Conservation (phyloP, 1,284 basidiomycete genomes). For the Naganishia albida region DNA sequence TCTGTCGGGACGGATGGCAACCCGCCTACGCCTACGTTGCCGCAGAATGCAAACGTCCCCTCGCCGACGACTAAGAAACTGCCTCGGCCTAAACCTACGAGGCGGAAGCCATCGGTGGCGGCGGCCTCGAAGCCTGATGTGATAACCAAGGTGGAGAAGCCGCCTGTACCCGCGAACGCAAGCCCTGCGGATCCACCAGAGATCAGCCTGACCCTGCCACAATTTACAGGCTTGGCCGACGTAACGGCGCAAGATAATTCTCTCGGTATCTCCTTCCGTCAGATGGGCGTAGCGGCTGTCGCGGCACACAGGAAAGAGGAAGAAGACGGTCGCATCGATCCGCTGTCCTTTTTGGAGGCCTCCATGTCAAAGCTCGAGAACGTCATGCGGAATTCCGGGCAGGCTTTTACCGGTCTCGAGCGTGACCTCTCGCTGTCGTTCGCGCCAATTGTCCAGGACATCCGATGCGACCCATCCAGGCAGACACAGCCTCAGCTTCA, state of each 20-base stretch:
- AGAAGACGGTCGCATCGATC: conserved; percentile 13
- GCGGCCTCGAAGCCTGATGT: conserved; percentile 8
- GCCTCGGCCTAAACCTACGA: conserved; percentile 23
- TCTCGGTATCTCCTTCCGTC: conserved; percentile 23
- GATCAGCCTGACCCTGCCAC: conserved; percentile 10
- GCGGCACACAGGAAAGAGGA: conserved; percentile 15
- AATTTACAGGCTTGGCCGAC: conserved; percentile 15
- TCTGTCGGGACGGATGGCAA: conserved; percentile 25
- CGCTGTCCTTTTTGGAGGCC: conserved; percentile 5
- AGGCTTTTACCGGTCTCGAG: conserved; percentile 14
- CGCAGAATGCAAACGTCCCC: conserved; percentile 2
- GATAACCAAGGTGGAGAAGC: conserved; percentile 20
- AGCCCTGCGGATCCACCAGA: neutral
- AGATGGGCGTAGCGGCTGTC: conserved; percentile 20
- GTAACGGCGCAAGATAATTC: conserved; percentile 10
- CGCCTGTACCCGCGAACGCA: neutral
- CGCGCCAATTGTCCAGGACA: neutral
- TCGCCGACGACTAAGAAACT: conserved; percentile 25
- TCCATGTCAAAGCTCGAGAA: conserved; percentile 25
- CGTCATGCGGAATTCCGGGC: conserved; percentile 13
- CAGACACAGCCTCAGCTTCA: conserved; percentile 7
- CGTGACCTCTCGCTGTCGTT: conserved; percentile 4
- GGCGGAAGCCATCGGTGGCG: conserved; percentile 22
- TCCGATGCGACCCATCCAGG: conserved; percentile 9
- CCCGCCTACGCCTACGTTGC: conserved; percentile 6